Base-by-base conservation (phyloP, 352 stramenopile species). In the Globisporangium echinulatum region DNA sequence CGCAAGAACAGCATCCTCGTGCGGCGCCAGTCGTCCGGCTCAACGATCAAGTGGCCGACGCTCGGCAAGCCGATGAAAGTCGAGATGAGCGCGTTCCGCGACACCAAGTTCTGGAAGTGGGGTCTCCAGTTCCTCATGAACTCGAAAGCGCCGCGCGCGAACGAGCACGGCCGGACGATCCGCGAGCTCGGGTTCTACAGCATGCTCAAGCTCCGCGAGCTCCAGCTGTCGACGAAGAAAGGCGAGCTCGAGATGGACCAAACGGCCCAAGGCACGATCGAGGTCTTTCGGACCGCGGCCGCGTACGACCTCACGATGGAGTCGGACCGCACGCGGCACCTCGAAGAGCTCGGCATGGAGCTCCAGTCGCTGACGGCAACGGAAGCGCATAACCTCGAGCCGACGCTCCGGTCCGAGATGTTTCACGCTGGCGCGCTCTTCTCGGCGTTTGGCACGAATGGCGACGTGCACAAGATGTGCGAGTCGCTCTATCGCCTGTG, bases 401-500 rank as follows among this genome's bases (percentile, higher is more conserved):
- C 85, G 17, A 68, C 81, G 2, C 52, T 94, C 37, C 72, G 75
- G 0, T 63, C 65, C 0, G 77, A 82, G 36, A 72, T 94, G 59
- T 89, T 84, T 52, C 62, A 70, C 5, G 66, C 83, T 0, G 85
- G 85, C 10, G 85, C 83, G 0, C 70, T 94, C 49, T 80, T 92
- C 48, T 93, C 82, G 33, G 77, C 83, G 4, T 92, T 89, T 54
- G 85, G 83, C 15, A 93, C 85, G 10, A 94, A 85, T 68, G 85
- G 85, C 52, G 85, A 94, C 62, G 83, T 94, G 54, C 82, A 94
- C 72, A 94, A 94, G 71, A 91, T 91, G 76, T 94, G 85, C 59
- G 69, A 88, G 58, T 87, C 83, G 49, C 77, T 94, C 15, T 88
- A 90, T 64, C 67, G 74, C 9, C 68, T 93, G 17, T 94, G 82